A percentile compares a stretch with the other conserved stretches of the same genome.
phyloP scores from a whole-genome alignment of 176 grass and related monocot species.

The Miscanthus lutarioriparius region DNA sequence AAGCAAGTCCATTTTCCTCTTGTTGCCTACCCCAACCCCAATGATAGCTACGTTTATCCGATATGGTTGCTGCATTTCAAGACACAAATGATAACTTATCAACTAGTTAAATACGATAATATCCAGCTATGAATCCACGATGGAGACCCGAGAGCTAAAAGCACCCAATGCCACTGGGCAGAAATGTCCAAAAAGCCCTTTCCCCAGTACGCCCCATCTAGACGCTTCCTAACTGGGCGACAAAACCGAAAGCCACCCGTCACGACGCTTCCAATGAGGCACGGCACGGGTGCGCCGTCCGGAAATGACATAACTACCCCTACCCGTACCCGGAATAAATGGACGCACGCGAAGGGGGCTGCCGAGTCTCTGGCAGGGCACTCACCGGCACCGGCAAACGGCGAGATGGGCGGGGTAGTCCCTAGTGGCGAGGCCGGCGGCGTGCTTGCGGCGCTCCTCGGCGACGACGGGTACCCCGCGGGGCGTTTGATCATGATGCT shows the following conservation, averaged over 20 bases:
- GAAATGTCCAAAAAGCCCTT: slow-evolving; percentile 41
- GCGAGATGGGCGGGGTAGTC: slow-evolving; percentile 73
- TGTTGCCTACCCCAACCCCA: slow-evolving; percentile 1
- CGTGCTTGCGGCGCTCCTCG: slow-evolving; percentile 59
- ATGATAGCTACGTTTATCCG: slow-evolving; percentile 39
- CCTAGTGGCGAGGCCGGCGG: slow-evolving; percentile 67
- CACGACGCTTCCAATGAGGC: slow-evolving; percentile 9
- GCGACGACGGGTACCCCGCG: slow-evolving; percentile 67
- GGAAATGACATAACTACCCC: slow-evolving; percentile 24
- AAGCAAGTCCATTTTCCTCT: background rate
- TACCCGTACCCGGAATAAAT: background rate
- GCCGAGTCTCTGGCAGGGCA: background rate
- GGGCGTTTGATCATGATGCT: slow-evolving; percentile 99
- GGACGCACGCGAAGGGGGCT: background rate
- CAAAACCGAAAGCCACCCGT: slow-evolving; percentile 37
- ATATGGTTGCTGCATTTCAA: slow-evolving; percentile 27
- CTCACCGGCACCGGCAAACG: slow-evolving; percentile 76
- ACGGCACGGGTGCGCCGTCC: background rate
- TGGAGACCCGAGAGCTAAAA: slow-evolving; percentile 24
- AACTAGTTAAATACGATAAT: slow-evolving; percentile 20
- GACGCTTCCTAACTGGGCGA: slow-evolving; percentile 44
- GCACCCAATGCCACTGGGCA: background rate
- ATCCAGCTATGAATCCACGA: slow-evolving; percentile 42
- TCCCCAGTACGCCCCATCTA: slow-evolving; percentile 35
- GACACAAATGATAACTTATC: slow-evolving; percentile 38